Evolutionary conservation across 345 rosid species (phyloP), one percentile per base, ranked within the genome.

Genomic region (Punica granatum): DNA sequence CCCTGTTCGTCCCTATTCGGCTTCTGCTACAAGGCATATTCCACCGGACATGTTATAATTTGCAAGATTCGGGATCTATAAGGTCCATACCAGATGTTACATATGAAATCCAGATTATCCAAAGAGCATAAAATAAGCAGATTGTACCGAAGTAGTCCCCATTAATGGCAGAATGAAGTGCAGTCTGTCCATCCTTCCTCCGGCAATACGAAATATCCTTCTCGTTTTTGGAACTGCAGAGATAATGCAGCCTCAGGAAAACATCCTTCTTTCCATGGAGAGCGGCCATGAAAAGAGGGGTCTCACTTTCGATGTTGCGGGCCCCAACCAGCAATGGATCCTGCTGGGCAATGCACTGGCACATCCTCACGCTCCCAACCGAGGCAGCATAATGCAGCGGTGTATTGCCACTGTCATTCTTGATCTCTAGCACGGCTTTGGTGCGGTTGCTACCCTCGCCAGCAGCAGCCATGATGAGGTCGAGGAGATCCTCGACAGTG

Each of bases 301-400:
- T 82, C 74, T 82, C 86, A 1, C 48, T 31, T 1, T 74, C 72
- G n/a, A 18, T 1, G 72, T 85, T 80, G 3, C 71, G 73, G 0
- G 12, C 53, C 11, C 74, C 67, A 7, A 80, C 59, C 58, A 81
- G 64, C 4, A 10, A 19, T 0, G 18, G 18, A 9, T 73, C 54
- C 0, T 0, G 25, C 0, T 1, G 4, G 14, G 77, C 76, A 3
- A 85, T 70, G 77, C 33, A 42, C 1, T 6, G 0, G 59, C 85
- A 85, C 76, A 85, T 77, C 60, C 56, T 67, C 2, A 49, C 70
- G 37, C 60, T 77, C 31, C 88, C 86, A 5, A 76, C 62, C 3
- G 67, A 19, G n/a, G 86, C 88, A 0, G 84, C 86, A 0, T 53
- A 4, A 31, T 84, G 88, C n/a, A 84, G 82, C 19, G 86, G 70